Evolutionary conservation across 2,329 filamentous ascomycete genomes (phyloP), one percentile per base, ranked within the genome.

Genomic region (Aureobasidium sp.): DNA sequence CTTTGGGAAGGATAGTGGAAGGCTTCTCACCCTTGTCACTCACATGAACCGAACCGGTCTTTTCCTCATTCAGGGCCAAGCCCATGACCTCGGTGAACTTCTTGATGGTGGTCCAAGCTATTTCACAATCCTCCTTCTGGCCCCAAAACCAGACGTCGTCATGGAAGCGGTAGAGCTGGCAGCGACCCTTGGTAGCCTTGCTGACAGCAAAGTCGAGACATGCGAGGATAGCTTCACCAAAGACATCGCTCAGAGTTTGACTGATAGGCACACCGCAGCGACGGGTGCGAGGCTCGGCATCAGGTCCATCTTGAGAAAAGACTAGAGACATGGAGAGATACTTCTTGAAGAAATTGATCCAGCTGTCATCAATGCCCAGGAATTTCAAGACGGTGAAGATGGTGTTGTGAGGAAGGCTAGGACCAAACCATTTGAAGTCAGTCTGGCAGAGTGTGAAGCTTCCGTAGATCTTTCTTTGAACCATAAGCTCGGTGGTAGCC

Each of bases 111-210:
- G 73, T 62, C 84, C 83, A 88, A 0, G 79, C 82, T 38, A 74
- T 71, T 19, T 75, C 71, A n/a, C 77, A 78, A 2, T 68, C 71
- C 3, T 68, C 57, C 42, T 81, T 75, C 5, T 79, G 71, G 7
- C 77, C 75, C 81, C 81, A 85, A 62, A 85, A 81, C 82, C 81
- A 86, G 48, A 85, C 72, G 58, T 85, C 81, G 57, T 85, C 83
- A 48, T 84, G 76, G 32, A 84, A 70, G 11, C 83, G 78, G 63
- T 82, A 82, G 10, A 85, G 65, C n/a, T 74, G 70, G 17, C 27
- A 35, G 1, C 70, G 68, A 0, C 80, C 80, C 5, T 69, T 57
- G 0, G 81, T 80, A 1, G 70, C 66, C 55, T 79, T 75, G 54
- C 84, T 85, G 53, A 86, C 74, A 0, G 81, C 73, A 60, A 80